phyloP scores from a whole-genome alignment of 768 basidiomycete species.

The Termitomyces sp. region DNA sequence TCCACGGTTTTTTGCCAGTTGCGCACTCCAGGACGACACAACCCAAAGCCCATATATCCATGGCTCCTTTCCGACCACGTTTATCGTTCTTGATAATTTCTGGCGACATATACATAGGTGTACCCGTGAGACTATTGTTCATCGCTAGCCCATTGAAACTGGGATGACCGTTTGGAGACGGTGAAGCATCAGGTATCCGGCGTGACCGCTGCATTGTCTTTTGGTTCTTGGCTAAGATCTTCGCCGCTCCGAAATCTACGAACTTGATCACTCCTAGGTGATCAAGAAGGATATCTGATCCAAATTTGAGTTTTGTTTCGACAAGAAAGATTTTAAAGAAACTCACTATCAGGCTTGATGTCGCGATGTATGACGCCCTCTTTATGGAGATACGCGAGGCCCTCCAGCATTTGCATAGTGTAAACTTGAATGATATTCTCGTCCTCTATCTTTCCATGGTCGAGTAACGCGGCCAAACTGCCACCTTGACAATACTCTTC shows the following conservation, averaged over 20 bases:
- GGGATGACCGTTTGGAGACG: slow-evolving; percentile 22
- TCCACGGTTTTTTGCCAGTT: slow-evolving; percentile 97
- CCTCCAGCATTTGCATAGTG: slow-evolving; percentile 95
- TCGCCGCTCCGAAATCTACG: slow-evolving; percentile 97
- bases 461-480: slow-evolving; percentile 81
- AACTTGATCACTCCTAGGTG: slow-evolving; percentile 91
- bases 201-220: slow-evolving; percentile 75
- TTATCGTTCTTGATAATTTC: slow-evolving; percentile 96
- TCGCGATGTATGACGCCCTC: slow-evolving; percentile 93
- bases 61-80: slow-evolving; percentile 84
- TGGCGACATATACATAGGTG: slow-evolving; percentile 99
- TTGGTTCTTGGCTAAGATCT: slow-evolving; percentile 88
- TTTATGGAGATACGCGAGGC: slow-evolving; percentile 89
- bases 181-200: slow-evolving; percentile 41
- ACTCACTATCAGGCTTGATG: slow-evolving; percentile 96
- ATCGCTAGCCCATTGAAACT: slow-evolving; percentile 43
- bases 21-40: slow-evolving; percentile 97
- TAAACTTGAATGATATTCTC: slow-evolving; percentile 95
- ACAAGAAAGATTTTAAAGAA: background rate
- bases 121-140: slow-evolving; percentile 90
- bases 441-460: slow-evolving; percentile 94
- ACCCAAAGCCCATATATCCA: slow-evolving; percentile 98
- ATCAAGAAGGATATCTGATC: slow-evolving; percentile 85
- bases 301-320: background rate
- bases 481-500: slow-evolving; percentile 98